Conservation (phyloP, 2,329 filamentous ascomycete species). For the Chaetothyriales sp. region DNA sequence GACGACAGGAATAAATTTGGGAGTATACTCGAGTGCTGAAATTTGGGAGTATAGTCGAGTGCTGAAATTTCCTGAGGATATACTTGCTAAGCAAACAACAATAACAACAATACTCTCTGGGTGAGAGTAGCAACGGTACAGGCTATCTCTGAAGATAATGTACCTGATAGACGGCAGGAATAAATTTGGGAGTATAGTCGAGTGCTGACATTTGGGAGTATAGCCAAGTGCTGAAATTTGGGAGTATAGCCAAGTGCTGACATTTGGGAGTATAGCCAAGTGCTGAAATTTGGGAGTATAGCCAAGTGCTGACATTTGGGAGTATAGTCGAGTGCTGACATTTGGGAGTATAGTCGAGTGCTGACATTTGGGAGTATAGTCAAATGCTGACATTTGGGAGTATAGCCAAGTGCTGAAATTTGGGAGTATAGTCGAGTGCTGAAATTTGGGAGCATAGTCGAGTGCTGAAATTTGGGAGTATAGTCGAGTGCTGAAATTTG, state of each 20-base stretch:
- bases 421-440: not conserved
- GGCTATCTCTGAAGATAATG: not conserved
- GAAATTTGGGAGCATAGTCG: not conserved
- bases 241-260: not conserved
- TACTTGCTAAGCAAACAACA: not conserved
- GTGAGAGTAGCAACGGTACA: not conserved
- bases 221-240: not conserved
- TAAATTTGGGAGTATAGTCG: not conserved
- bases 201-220: not conserved
- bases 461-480: not conserved
- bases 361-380: not conserved
- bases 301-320: not conserved
- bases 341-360: not conserved
- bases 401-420: not conserved
- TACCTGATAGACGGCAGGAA: not conserved
- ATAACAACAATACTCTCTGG: too few relatives aligned
- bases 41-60: not conserved
- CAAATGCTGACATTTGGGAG: not conserved
- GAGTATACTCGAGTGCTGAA: not conserved
- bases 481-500: not conserved
- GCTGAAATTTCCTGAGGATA: not conserved
- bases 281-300: not conserved
- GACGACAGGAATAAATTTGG: not conserved
- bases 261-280: not conserved
- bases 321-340: not conserved